phyloP scores from a whole-genome alignment of 108 stramenopile species.

The Fistulifera solaris region DNA sequence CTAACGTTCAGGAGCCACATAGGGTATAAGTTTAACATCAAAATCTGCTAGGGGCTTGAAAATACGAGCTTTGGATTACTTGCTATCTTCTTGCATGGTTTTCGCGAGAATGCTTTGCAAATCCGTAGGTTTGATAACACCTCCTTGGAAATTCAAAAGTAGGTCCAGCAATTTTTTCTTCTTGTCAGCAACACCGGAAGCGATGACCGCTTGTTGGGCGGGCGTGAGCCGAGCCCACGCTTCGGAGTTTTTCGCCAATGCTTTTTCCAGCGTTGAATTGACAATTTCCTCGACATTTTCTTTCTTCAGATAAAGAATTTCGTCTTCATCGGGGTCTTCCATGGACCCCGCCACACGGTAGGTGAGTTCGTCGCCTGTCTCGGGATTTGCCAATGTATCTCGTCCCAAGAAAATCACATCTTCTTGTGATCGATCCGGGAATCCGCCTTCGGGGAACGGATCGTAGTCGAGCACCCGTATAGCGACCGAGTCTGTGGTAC shows the following conservation, averaged over 20 bases:
- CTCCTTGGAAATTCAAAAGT: constrained; percentile 5
- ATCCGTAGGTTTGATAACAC: constrained; percentile 22
- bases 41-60: too few relatives aligned
- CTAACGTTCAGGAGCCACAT: too few relatives aligned
- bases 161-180: constrained; percentile 25
- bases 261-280: constrained; percentile 24
- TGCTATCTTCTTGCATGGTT: constrained; percentile 5
- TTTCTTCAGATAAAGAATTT: constrained; percentile 1
- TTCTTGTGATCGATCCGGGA: constrained; percentile 36
- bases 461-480: constrained; percentile 44
- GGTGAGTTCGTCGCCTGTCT: neutral
- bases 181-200: constrained; percentile 19
- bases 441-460: constrained; percentile 34
- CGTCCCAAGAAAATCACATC: constrained; percentile 44
- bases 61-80: too few relatives aligned
- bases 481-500: constrained; percentile 26
- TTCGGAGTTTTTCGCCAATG: constrained; percentile 19
- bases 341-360: constrained; percentile 11
- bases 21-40: too few relatives aligned
- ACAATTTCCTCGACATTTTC: constrained; percentile 27
- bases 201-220: constrained; percentile 33
- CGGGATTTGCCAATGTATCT: constrained; percentile 20
- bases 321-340: constrained; percentile 22
- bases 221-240: constrained; percentile 19
- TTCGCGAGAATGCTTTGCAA: constrained; percentile 18